Evolutionary conservation across 2,329 filamentous ascomycete species (phyloP).

Genomic region (Nannizzia gypsea): DNA sequence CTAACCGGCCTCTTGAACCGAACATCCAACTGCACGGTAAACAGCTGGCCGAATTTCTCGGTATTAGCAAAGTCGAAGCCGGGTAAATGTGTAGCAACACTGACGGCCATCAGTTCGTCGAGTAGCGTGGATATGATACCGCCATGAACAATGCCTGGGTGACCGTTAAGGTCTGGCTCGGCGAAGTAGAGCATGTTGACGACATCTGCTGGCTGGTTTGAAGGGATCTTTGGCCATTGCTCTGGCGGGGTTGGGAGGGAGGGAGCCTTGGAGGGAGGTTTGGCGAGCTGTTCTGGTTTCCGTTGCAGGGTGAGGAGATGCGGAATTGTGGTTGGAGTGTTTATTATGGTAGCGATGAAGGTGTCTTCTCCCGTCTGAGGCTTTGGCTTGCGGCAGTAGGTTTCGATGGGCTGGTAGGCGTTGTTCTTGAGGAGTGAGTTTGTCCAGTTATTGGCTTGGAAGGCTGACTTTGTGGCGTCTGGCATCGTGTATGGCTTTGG

Average conservation of each 20-base stretch:
- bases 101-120: slow-evolving; percentile 35
- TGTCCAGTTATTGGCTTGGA: slow-evolving; percentile 22
- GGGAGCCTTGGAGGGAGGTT: slow-evolving; percentile 16
- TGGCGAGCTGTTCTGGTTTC: slow-evolving; percentile 14
- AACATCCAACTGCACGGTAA: slow-evolving; percentile 32
- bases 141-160: slow-evolving; percentile 31
- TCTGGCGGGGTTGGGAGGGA: slow-evolving; percentile 17
- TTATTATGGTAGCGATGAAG: slow-evolving; percentile 31
- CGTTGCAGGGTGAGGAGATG: slow-evolving; percentile 29
- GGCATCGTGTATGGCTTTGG: slow-evolving; percentile 8
- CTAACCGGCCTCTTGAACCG: slow-evolving; percentile 29
- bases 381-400: slow-evolving; percentile 31
- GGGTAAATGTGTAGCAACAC: slow-evolving; percentile 24
- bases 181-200: slow-evolving; percentile 27
- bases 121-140: slow-evolving; percentile 32
- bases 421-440: slow-evolving; percentile 23
- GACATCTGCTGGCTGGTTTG: slow-evolving; percentile 22
- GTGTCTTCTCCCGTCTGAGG: slow-evolving; percentile 32
- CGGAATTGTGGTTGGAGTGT: slow-evolving; percentile 30
- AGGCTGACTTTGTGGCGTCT: slow-evolving; percentile 14
- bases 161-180: slow-evolving; percentile 29
- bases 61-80: slow-evolving; percentile 11
- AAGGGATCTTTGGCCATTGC: slow-evolving; percentile 8
- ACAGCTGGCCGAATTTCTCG: slow-evolving; percentile 24
- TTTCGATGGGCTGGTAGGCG: slow-evolving; percentile 29